Evolutionary conservation across 306 rosid species (phyloP).

Genomic region (Cajanus cajan): DNA sequence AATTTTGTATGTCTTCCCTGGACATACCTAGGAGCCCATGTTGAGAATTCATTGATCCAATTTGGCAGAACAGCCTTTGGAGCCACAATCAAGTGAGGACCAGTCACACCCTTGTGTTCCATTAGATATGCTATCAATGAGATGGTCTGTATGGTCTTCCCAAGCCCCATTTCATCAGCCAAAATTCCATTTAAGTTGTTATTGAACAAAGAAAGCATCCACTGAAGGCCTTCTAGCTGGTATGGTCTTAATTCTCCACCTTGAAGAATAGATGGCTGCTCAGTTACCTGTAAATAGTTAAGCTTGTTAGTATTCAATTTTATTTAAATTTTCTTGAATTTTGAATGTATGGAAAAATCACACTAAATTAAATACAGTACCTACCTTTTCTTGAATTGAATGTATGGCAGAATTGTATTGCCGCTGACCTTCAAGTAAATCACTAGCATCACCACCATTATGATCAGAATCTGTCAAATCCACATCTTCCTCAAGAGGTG

Average conservation of each 20-base stretch:
- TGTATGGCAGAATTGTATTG: conserved; percentile 94
- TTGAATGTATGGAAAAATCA: background rate
- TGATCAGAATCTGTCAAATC: conserved; percentile 64
- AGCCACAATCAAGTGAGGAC: conserved; percentile 91
- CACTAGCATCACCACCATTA: conserved; percentile 61
- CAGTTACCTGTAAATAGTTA: conserved; percentile 60
- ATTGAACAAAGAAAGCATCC: conserved; percentile 93
- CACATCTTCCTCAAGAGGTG: conserved; percentile 58
- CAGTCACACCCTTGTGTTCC: conserved; percentile 76
- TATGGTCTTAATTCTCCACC: conserved; percentile 90
- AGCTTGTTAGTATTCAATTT: conserved; percentile 28
- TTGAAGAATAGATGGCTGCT: conserved; percentile 83
- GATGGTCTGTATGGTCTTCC: conserved; percentile 92
- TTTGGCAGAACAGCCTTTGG: conserved; percentile 95
- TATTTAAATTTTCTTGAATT: conserved; percentile 11
- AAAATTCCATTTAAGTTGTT: conserved; percentile 89
- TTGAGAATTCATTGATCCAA: conserved; percentile 79
- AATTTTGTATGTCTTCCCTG: background rate
- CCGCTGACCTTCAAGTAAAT: conserved; percentile 94
- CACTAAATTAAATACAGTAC: background rate
- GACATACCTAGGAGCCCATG: conserved; percentile 86
- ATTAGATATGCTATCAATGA: conserved; percentile 79
- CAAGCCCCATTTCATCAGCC: conserved; percentile 97
- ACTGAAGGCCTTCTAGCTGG: conserved; percentile 90
- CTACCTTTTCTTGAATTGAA: conserved; percentile 88